Evolutionary conservation across 495 filamentous ascomycete genomes (phyloP), one percentile per base, ranked within the genome.

Genomic region (Tirmania nivea): DNA sequence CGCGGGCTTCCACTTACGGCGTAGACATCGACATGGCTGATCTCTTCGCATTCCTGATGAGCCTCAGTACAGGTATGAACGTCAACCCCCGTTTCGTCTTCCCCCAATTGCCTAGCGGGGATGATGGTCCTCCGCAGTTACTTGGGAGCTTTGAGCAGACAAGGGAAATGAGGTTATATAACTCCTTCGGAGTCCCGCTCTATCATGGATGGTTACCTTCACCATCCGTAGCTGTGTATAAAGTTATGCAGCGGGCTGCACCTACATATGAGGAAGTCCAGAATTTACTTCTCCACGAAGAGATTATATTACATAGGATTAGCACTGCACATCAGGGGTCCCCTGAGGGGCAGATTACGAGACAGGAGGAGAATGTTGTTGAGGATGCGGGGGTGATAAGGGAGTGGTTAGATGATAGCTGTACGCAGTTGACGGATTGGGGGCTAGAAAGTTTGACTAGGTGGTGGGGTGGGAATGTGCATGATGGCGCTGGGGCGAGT

Each of bases 1-100:
- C 84, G 20, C 71, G 66, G 53, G 71, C 62, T 25, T 60, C 67
- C 34, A 52, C 69, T 34, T 65, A 71, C 21, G 65, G 62, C 8
- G 57, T 59, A 14, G 68, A 73, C 34, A 71, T 95, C 45, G 90
- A 97, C 60, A 80, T 97, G 52, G 71, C 78, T 42, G 87, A 92
- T 47, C 72, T 97, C 0, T 89, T 92, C 63, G 69, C 73, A 16
- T 96, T 97, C 63, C 73, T 97, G 9, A 75, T 88, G 31, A 84
- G 84, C 48, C 71, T 97, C 3, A 86, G 95, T 63, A 95, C 88
- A 0, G 90, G 90, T 37, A 93, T 97, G 88, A 96, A 96, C 61
- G 90, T 95, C 48, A 96, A 97, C 60, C 90, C 90, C 37, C 80
- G 83, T 16, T 84, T 93, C 54, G 66, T 68, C 53, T 67, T 64